These are phyloP conservation scores for Diversispora epigaea DNA, from an alignment of 192 early-diverging fungal genomes.

Conservation along the genomic window DNA sequence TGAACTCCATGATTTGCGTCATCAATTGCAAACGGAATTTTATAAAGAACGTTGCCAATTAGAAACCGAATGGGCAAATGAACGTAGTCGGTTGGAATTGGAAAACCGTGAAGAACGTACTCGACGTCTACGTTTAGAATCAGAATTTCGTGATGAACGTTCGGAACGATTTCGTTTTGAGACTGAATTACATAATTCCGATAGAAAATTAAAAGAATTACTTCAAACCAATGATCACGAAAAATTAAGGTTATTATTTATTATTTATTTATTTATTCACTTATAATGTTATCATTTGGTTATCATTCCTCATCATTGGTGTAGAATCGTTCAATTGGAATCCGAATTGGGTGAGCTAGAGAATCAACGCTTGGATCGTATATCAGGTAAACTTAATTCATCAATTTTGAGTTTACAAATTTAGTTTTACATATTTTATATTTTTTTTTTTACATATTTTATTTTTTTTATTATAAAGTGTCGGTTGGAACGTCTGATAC, in stretches of 20 bases:
- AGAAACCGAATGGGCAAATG: not conserved
- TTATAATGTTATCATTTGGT: not conserved
- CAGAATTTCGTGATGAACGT: conserved; percentile 3
- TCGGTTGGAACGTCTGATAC: conserved; percentile 20
- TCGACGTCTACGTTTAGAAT: conserved; percentile 13
- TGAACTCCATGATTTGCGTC: not conserved
- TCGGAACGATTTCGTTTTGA: conserved; percentile 12
- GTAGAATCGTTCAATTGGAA: conserved; percentile 20
- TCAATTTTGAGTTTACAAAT: not conserved
- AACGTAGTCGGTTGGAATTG: conserved; percentile 2
- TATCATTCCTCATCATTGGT: not conserved
- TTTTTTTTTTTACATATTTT: too few species aligned
- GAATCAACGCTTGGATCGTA: not conserved
- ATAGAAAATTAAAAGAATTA: conserved; percentile 20
- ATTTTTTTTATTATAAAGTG: conserved; percentile 6
- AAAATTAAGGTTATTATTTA: not conserved
- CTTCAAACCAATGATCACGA: not conserved
- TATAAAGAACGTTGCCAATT: not conserved
- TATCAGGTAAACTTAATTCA: conserved; percentile 5
- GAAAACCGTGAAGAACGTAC: conserved; percentile 12
- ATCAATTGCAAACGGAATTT: conserved; percentile 4
- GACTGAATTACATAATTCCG: conserved; percentile 1
- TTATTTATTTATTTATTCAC: not conserved
- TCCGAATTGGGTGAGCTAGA: not conserved
- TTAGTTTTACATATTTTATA: not conserved